Evolutionary conservation across 108 stramenopile species (phyloP).

Genomic region (Fragilaria crotonensis): DNA sequence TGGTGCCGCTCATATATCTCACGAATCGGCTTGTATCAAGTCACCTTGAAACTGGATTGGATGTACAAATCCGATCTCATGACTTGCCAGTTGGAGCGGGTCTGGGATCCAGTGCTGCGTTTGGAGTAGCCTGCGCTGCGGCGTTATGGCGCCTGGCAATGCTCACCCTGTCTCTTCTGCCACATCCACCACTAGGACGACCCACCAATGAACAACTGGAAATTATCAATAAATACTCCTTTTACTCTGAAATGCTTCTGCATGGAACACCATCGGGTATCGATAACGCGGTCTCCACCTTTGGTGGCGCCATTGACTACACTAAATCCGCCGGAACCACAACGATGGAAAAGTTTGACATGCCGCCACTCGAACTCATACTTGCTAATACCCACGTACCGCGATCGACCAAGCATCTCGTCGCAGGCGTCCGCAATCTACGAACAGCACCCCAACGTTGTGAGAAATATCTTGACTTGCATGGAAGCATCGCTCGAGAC

Average conservation of each 20-base stretch:
- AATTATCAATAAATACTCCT: conserved; percentile 37
- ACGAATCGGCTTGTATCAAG: background rate
- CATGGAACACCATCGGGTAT: conserved; percentile 40
- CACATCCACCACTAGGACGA: background rate
- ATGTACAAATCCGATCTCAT: conserved; percentile 10
- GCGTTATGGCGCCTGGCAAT: conserved; percentile 15
- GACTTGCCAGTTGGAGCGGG: conserved; percentile 24
- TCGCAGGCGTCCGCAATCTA: conserved; percentile 10
- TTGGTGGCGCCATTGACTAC: conserved; percentile 18
- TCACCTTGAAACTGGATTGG: conserved; percentile 3
- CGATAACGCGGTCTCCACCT: conserved; percentile 42
- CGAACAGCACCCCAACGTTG: conserved; percentile 1
- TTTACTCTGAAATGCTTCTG: conserved; percentile 34
- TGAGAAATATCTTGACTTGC: conserved; percentile 5
- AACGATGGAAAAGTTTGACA: conserved; percentile 14
- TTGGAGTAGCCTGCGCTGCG: conserved; percentile 34
- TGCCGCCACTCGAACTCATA: conserved; percentile 24
- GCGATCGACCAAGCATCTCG: conserved; percentile 17
- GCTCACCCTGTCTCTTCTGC: background rate
- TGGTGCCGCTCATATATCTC: conserved; percentile 4
- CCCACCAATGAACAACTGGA: conserved; percentile 11
- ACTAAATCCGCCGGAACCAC: conserved; percentile 5
- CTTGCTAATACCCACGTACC: conserved; percentile 42
- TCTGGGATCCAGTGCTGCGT: conserved; percentile 17
- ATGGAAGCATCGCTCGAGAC: conserved; percentile 7